phyloP scores from a whole-genome alignment of 1,284 basidiomycete genomes.

The Trichosporon asahii region DNA sequence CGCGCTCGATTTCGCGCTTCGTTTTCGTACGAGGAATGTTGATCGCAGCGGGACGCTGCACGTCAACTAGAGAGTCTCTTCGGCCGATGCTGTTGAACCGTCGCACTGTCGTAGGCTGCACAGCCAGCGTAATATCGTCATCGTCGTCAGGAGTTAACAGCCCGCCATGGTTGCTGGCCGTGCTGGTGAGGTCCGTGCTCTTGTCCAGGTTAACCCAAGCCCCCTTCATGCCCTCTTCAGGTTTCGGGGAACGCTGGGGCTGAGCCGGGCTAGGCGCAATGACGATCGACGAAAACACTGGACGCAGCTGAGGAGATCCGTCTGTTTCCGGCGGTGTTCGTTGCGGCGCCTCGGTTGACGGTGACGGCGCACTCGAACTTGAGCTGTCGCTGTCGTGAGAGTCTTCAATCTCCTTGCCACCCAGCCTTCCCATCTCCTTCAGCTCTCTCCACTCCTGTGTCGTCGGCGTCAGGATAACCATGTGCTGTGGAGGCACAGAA shows the following conservation, averaged over 20 bases:
- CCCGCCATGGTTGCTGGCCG: background rate
- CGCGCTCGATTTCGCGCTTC: constrained; percentile 48
- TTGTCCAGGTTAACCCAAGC: constrained; percentile 9
- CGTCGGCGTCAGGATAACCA: constrained; percentile 53
- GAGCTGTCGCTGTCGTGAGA: constrained; percentile 21
- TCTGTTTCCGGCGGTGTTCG: background rate
- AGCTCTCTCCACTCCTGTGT: constrained; percentile 52
- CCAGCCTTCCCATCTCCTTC: constrained; percentile 28
- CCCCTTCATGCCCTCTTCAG: constrained; percentile 7
- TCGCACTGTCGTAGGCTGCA: constrained; percentile 15
- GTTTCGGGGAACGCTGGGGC: background rate
- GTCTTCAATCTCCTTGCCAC: constrained; percentile 20
- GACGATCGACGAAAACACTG: constrained; percentile 12
- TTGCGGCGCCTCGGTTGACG: background rate
- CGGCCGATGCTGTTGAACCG: constrained; percentile 45
- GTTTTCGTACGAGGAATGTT: constrained; percentile 33
- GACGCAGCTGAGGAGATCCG: background rate
- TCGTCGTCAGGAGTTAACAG: background rate
- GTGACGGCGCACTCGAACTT: constrained; percentile 4
- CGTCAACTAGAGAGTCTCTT: constrained; percentile 31
- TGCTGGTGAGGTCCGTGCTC: background rate
- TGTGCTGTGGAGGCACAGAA: constrained; percentile 17
- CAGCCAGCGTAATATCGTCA: constrained; percentile 1
- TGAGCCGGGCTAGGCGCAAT: constrained; percentile 12
- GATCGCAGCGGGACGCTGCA: background rate